These are phyloP conservation scores for Spiromastix sp. DNA, from an alignment of 2,329 filamentous ascomycete species.

Conservation along the genomic window DNA sequence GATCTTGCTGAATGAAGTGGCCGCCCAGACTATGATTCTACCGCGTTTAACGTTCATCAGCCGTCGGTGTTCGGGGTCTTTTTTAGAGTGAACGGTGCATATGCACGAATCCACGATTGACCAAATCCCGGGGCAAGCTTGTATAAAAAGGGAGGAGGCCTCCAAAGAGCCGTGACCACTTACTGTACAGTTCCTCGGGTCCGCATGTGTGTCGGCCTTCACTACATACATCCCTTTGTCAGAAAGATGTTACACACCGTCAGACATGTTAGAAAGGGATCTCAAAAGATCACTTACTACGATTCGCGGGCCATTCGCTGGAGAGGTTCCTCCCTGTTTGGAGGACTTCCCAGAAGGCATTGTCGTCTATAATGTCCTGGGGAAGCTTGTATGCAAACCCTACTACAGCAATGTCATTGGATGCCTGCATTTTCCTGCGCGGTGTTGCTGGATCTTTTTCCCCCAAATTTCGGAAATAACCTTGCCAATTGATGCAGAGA, in stretches of 20 bases:
- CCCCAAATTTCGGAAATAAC: too few relatives aligned
- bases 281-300: background rate
- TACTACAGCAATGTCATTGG: conserved; percentile 1
- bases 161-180: background rate
- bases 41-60: background rate
- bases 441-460: background rate
- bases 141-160: background rate
- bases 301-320: conserved; percentile 1
- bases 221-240: background rate
- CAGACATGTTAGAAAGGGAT: background rate
- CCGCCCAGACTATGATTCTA: conserved; percentile 6
- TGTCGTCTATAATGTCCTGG: background rate
- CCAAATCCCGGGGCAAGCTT: too few relatives aligned
- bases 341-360: conserved; percentile 2
- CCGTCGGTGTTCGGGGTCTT: background rate
- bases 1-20: conserved; percentile 10
- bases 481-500: background rate
- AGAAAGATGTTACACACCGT: background rate
- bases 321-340: background rate
- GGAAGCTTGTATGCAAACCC: conserved; percentile 4
- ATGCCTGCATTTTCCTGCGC: background rate
- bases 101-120: too few relatives aligned
- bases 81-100: background rate
- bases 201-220: background rate
- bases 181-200: background rate